phyloP scores from a whole-genome alignment of 2,329 filamentous ascomycete genomes.

The Diaporthe ampelina region DNA sequence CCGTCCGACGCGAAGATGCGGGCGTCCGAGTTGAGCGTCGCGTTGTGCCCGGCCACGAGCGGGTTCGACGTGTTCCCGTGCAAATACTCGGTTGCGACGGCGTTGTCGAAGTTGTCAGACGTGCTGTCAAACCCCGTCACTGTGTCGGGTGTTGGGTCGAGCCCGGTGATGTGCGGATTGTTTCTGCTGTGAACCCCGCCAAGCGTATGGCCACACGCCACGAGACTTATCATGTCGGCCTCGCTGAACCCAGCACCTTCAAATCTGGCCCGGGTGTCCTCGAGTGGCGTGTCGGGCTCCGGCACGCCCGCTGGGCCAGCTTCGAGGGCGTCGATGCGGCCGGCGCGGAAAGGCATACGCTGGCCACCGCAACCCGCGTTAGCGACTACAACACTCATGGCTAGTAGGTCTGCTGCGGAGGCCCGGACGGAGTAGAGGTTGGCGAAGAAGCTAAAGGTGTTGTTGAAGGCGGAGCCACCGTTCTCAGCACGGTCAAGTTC shows the following conservation, averaged over 20 bases:
- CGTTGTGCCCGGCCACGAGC: conserved; percentile 56
- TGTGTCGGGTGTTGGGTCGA: conserved; percentile 51
- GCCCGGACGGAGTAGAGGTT: conserved; percentile 45
- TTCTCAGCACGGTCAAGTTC: conserved; percentile 50
- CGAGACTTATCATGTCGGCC: conserved; percentile 53
- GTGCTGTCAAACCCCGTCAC: conserved; percentile 53
- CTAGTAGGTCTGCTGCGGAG: conserved; percentile 50
- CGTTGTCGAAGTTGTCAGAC: conserved; percentile 56
- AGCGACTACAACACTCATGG: conserved; percentile 49
- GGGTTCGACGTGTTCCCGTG: conserved; percentile 57
- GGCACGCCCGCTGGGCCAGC: conserved; percentile 51
- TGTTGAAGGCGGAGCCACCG: conserved; percentile 49
- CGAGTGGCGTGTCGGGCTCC: conserved; percentile 48
- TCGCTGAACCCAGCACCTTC: conserved; percentile 50
- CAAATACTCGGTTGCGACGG: conserved; percentile 59
- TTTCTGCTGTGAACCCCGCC: conserved; percentile 58
- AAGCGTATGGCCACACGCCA: conserved; percentile 53
- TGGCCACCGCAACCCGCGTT: conserved; percentile 45
- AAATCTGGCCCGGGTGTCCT: conserved; percentile 47
- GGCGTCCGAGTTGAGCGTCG: conserved; percentile 56
- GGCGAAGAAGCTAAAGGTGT: conserved; percentile 46
- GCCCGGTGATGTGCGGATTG: conserved; percentile 10
- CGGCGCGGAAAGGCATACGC: conserved; percentile 49
- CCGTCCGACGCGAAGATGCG: conserved; percentile 59
- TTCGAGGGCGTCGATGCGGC: conserved; percentile 49